Base-by-base conservation (phyloP, 2,329 filamentous ascomycete species). In the Grosmannia clavigera region DNA sequence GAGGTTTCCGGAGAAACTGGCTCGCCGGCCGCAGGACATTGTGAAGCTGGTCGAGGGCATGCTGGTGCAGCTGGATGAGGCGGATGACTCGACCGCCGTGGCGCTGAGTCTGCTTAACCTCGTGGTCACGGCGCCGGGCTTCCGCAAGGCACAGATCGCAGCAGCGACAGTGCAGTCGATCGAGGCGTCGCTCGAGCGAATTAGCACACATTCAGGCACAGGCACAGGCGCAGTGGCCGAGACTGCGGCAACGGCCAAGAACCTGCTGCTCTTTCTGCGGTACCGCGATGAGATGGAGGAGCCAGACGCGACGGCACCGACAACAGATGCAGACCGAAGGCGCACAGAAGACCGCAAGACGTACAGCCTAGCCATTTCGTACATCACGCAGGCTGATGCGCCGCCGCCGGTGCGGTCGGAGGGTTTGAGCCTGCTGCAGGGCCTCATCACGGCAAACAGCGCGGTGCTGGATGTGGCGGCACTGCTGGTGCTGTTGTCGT, bases 351-450 rank as follows among this genome's bases (percentile, higher is more conserved):
- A 86, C 66, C 77, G 80, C 14, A 83, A 81, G 65, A 81, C 78
- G 1, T 85, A 87, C 66, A 77, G 74, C 59, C 73, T 87, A 19
- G 84, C 84, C 1, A 75, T 87, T 66, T 81, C 78, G 12, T 88
- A 87, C 70, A 81, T 87, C 55, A 82, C 79, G 1, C 75, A 79
- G 27, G 69, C 74, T 4, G 84, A 87, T 63, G 83, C 81, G 2
- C 84, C 84, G 0, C 78, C 85, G 1, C 85, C 85, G 0, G 83
- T 88, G n/a, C 78, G 83, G 3, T 81, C 81, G 0, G 83, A 88
- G 67, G 85, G 85, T 0, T 71, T 88, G 10, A 81, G 81, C 56
- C 72, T 88, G 1, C 70, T 88, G 12, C 81, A 81, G 0, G 71
- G 69, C 3, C 74, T 90, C 10, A 79, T 90, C 48, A 64, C 75